Conservation (phyloP, 805 yeast genomes). For the Myxozyma mucilagina region DNA sequence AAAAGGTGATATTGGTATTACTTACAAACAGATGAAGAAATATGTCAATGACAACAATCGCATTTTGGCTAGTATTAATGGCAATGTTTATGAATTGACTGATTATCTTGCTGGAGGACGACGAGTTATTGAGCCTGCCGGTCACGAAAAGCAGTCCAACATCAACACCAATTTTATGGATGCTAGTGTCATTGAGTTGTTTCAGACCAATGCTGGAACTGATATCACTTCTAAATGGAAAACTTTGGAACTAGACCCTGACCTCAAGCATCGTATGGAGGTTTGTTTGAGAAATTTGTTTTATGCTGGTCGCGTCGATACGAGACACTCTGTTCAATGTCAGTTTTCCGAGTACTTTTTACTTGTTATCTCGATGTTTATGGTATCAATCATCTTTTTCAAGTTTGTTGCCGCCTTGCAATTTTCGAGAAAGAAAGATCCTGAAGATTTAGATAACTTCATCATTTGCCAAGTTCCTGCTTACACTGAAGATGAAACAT, state of each 20-base stretch:
- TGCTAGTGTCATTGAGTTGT: constrained; percentile 36
- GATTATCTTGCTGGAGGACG: constrained; percentile 43
- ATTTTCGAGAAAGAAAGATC: constrained; percentile 40
- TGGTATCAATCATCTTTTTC: constrained; percentile 41
- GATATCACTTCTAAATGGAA: constrained; percentile 40
- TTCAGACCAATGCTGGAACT: constrained; percentile 42
- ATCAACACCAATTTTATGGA: constrained; percentile 41
- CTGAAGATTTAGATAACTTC: constrained; percentile 45
- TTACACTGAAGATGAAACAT: constrained; percentile 60
- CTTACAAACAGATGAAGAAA: constrained; percentile 38
- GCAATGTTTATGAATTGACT: constrained; percentile 44
- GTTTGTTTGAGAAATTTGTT: constrained; percentile 45
- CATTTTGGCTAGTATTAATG: constrained; percentile 41
- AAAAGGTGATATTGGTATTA: constrained; percentile 43
- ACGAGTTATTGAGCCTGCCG: constrained; percentile 37
- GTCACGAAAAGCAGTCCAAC: constrained; percentile 32
- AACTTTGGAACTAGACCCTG: constrained; percentile 34
- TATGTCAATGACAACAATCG: constrained; percentile 40
- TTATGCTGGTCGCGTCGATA: constrained; percentile 45
- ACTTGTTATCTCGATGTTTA: constrained; percentile 44
- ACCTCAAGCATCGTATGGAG: constrained; percentile 35
- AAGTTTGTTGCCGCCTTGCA: constrained; percentile 48
- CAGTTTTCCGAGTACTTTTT: constrained; percentile 47
- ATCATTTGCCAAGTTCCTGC: constrained; percentile 54
- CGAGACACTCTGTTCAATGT: constrained; percentile 43